Percentiles rank a stretch among this genome's conserved stretches.
Conservation (phyloP, 192 early-diverging fungal genomes). For the Linnemannia hyalina region DNA sequence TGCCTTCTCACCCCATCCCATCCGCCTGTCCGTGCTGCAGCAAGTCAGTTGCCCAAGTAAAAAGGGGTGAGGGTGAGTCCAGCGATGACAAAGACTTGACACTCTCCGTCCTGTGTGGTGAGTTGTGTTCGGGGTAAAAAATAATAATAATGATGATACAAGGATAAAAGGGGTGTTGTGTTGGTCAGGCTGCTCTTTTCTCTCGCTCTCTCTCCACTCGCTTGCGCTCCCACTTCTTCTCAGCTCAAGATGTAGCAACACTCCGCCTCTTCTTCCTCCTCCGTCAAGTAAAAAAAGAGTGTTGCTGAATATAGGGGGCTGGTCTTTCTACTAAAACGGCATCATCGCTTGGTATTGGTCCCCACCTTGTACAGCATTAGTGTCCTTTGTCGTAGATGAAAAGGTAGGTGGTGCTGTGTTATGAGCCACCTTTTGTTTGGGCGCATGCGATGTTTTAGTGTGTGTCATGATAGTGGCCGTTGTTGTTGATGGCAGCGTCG, state of each 20-base stretch:
- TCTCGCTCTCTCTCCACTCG: not conserved
- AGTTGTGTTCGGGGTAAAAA: not conserved
- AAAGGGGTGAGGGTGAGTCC: constrained; percentile 24
- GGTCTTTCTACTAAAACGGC: not conserved
- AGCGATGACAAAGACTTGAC: constrained; percentile 11
- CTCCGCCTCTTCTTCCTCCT: not conserved
- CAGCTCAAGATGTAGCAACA: not conserved
- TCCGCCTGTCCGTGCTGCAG: not conserved
- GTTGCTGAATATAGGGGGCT: not conserved
- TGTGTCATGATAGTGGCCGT: not conserved
- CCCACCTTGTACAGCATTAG: not conserved
- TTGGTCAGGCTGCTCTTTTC: not conserved
- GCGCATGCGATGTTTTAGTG: not conserved
- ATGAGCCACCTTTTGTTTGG: not conserved
- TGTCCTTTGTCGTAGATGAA: not conserved
- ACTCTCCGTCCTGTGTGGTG: not conserved
- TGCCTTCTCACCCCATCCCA: not conserved
- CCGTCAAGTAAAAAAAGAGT: not conserved
- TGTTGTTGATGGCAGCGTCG: not conserved
- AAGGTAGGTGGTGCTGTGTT: not conserved
- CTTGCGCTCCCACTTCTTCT: too few relatives aligned
- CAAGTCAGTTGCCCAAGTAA: constrained; percentile 45
- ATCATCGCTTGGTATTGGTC: not conserved
- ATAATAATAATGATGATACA: not conserved
- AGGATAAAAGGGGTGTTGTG: constrained; percentile 1